A percentile compares a stretch with the other conserved stretches of the same genome.
phyloP scores from a whole-genome alignment of 2,329 filamentous ascomycete species.

The Colletotrichum brevisporum region DNA sequence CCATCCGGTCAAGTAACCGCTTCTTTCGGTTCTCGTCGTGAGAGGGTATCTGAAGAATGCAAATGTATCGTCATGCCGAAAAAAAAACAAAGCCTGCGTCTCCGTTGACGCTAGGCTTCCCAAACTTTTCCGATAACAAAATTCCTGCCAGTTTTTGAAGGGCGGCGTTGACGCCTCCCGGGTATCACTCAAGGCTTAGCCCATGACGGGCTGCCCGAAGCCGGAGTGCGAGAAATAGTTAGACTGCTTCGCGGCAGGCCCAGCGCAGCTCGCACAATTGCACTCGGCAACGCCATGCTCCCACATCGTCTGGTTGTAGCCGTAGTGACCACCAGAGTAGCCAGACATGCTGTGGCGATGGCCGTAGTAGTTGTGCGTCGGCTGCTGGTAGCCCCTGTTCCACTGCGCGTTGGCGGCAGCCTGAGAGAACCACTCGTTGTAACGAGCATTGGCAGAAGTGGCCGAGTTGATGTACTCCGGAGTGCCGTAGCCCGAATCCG shows the following conservation, averaged over 20 bases:
- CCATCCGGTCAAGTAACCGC: slow-evolving; percentile 38
- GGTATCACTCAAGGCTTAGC: slow-evolving; percentile 51
- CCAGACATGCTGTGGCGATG: slow-evolving; percentile 53
- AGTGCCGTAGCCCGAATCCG: slow-evolving; percentile 73
- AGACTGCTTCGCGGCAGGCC: slow-evolving; percentile 58
- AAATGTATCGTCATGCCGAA: slow-evolving; percentile 43
- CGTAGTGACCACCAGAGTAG: slow-evolving; percentile 59
- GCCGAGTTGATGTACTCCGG: slow-evolving; percentile 71
- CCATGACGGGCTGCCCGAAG: slow-evolving; percentile 70
- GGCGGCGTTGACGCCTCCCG: background rate
- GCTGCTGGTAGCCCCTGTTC: slow-evolving; percentile 60
- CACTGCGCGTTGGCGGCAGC: slow-evolving; percentile 59
- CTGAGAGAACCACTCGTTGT: slow-evolving; percentile 69
- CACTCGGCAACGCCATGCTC: slow-evolving; percentile 66
- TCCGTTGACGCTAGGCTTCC: slow-evolving; percentile 37
- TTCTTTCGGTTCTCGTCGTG: slow-evolving; percentile 42
- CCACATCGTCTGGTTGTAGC: slow-evolving; percentile 63
- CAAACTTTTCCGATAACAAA: slow-evolving; percentile 41
- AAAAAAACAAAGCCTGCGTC: slow-evolving; percentile 37
- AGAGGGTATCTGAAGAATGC: slow-evolving; percentile 44
- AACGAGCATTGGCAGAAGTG: slow-evolving; percentile 66
- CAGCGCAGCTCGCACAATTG: slow-evolving; percentile 62
- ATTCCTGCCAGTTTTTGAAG: slow-evolving; percentile 30
- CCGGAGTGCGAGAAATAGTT: slow-evolving; percentile 64
- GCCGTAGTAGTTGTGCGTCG: slow-evolving; percentile 53